A percentile compares a stretch with the other conserved stretches of the same genome.
phyloP scores from a whole-genome alignment of 2,329 filamentous ascomycete genomes.

The Epichloe scottii region DNA sequence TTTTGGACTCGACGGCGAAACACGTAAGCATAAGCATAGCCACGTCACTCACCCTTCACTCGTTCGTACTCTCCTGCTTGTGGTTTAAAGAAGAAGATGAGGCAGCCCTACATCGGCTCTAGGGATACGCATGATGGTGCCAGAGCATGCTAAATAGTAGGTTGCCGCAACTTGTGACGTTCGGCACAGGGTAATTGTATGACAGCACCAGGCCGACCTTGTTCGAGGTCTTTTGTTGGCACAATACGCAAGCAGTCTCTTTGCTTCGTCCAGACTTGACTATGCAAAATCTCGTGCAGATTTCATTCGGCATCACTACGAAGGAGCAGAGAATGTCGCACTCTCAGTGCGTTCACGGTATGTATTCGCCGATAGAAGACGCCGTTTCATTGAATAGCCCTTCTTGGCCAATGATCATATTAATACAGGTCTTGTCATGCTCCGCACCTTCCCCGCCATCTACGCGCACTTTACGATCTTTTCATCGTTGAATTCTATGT shows the following conservation, averaged over 20 bases:
- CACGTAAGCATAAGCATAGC: too few species aligned
- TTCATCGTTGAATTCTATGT: constrained; percentile 77
- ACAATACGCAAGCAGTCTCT: not conserved
- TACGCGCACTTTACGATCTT: constrained; percentile 52
- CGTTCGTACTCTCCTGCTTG: too few species aligned
- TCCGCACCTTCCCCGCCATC: constrained; percentile 2
- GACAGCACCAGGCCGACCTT: not conserved
- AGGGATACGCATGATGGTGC: too few species aligned
- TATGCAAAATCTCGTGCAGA: too few species aligned
- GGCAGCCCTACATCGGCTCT: too few species aligned
- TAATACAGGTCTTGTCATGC: constrained; percentile 22
- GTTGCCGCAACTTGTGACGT: not conserved
- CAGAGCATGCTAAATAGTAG: not conserved
- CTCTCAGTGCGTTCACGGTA: not conserved
- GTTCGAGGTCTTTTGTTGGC: too few species aligned
- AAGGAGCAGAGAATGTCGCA: not conserved
- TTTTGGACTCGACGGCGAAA: too few species aligned
- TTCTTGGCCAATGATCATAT: constrained; percentile 13
- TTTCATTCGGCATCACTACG: not conserved
- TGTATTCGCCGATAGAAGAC: not conserved
- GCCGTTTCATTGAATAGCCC: not conserved
- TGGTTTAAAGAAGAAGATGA: too few species aligned
- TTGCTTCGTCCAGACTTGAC: not conserved
- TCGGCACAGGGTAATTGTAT: not conserved
- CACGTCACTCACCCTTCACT: too few species aligned